Conservation (phyloP, 306 rosid species). For the Vigna mungo region DNA sequence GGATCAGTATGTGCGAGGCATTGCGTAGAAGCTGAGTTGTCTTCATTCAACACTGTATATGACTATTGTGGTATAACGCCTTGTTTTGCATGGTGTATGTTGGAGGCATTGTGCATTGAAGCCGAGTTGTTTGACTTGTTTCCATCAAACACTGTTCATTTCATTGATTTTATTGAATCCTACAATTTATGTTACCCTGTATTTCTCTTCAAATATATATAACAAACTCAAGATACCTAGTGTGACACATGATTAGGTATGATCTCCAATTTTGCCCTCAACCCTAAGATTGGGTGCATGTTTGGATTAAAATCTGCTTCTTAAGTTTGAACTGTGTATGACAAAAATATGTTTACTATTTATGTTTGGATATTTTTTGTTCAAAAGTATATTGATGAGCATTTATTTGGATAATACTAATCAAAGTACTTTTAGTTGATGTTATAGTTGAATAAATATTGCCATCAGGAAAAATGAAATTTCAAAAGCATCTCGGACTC, state of each 20-base stretch:
- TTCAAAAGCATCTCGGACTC: too few species aligned
- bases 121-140: conserved; percentile 34
- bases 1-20: conserved; percentile 90
- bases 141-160: not conserved
- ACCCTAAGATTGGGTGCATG: not conserved
- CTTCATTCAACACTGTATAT: conserved; percentile 4
- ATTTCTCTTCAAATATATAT: not conserved
- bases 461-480: too few species aligned
- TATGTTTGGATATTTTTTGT: too few species aligned
- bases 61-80: conserved; percentile 20
- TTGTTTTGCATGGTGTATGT: conserved; percentile 50
- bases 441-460: too few species aligned
- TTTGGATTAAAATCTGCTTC: not conserved
- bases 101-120: conserved; percentile 78
- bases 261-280: not conserved
- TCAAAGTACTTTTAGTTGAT: not conserved
- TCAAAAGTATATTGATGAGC: too few species aligned
- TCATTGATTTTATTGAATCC: conserved; percentile 1
- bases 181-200: not conserved
- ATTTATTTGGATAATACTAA: too few species aligned
- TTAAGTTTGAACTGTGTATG: not conserved
- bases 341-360: too few species aligned
- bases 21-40: conserved; percentile 60
- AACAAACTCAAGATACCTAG: not conserved
- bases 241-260: not conserved